Evolutionary conservation across 106 monocot genomes (phyloP).

Genomic region (Dioscorea zingiberensis): DNA sequence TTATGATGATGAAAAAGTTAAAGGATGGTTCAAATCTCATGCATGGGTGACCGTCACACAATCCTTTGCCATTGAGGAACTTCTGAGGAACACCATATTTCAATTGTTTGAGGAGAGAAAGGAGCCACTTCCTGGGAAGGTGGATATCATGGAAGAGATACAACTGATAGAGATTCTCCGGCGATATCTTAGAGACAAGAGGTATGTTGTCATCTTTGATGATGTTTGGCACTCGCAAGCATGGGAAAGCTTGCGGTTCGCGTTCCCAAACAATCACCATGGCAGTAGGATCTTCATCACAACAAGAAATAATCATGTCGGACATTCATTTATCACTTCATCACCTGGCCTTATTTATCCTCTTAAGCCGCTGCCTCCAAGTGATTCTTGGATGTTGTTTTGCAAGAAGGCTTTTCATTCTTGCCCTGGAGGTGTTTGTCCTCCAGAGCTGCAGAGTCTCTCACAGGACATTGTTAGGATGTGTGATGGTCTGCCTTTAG

Average conservation of each 20-base stretch:
- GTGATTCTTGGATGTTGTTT: constrained; percentile 10
- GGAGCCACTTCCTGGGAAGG: constrained; percentile 4
- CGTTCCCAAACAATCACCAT: constrained; percentile 16
- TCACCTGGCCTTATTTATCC: neutral
- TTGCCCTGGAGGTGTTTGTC: neutral
- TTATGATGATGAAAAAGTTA: constrained; percentile 7
- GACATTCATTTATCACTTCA: neutral
- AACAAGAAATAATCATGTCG: constrained; percentile 18
- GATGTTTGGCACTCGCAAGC: constrained; percentile 14
- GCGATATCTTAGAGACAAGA: constrained; percentile 11
- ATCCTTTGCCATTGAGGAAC: neutral
- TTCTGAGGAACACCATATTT: constrained; percentile 17
- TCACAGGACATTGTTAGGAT: constrained; percentile 3
- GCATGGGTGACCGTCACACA: constrained; percentile 30
- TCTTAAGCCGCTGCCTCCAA: constrained; percentile 8
- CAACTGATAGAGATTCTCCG: constrained; percentile 14
- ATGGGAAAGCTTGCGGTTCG: constrained; percentile 7
- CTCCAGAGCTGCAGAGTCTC: constrained; percentile 6
- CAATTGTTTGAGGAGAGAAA: constrained; percentile 9
- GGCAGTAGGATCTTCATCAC: constrained; percentile 28
- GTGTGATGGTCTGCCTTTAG: constrained; percentile 22
- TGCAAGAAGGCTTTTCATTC: constrained; percentile 17
- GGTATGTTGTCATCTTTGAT: constrained; percentile 34
- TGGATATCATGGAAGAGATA: constrained; percentile 1
- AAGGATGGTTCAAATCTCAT: constrained; percentile 11